Conservation (phyloP, 2,329 filamentous ascomycete genomes). For the Annulohypoxylon truncatum region DNA sequence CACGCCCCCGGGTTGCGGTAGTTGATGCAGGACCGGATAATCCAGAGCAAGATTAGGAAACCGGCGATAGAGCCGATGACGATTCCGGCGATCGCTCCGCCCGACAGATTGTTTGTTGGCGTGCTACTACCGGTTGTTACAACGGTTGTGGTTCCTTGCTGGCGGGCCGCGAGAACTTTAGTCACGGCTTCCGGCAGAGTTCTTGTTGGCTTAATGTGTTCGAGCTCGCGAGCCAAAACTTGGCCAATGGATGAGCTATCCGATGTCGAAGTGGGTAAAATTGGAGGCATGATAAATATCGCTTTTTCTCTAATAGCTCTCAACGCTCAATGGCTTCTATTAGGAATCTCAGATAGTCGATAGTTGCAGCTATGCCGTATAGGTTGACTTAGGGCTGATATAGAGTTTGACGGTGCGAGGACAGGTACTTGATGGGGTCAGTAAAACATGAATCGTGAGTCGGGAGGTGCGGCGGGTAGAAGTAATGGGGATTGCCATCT, state of each 20-base stretch:
- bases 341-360: constrained; percentile 3
- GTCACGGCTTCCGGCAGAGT: constrained; percentile 43
- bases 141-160: constrained; percentile 46
- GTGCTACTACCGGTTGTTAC: constrained; percentile 38
- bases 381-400: not conserved
- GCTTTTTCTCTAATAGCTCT: not conserved
- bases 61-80: constrained; percentile 61
- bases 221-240: constrained; percentile 26
- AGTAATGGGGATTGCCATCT: constrained; percentile 27
- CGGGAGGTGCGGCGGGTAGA: constrained; percentile 19
- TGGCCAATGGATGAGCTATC: constrained; percentile 18
- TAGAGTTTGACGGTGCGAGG: constrained; percentile 17
- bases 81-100: constrained; percentile 64
- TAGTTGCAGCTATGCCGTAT: not conserved
- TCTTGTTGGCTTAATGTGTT: constrained; percentile 39
- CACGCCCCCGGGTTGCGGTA: constrained; percentile 48
- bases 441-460: constrained; percentile 15
- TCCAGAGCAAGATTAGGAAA: constrained; percentile 60
- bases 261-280: constrained; percentile 15
- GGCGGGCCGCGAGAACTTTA: constrained; percentile 41
- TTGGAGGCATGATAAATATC: constrained; percentile 40
- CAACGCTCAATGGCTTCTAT: constrained; percentile 1
- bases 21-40: constrained; percentile 59
- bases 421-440: constrained; percentile 18
- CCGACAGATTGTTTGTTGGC: constrained; percentile 51